A percentile compares a stretch with the other conserved stretches of the same genome.
Evolutionary conservation across 169 alveolate genomes (phyloP).

Genomic region (Eimeria mitis): DNA sequence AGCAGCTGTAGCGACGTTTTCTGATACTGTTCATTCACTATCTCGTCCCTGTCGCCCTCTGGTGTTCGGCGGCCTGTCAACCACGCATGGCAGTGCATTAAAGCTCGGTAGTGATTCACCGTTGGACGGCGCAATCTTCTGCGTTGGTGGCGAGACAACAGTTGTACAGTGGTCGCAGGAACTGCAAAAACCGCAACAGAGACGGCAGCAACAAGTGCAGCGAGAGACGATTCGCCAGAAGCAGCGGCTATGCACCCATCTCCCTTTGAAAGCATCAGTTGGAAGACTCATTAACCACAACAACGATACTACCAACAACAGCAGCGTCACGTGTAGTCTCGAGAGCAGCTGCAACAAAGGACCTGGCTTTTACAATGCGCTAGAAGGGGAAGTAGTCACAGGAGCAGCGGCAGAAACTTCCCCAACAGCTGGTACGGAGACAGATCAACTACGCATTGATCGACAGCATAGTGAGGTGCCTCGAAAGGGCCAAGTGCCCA

Average conservation of each 20-base stretch:
- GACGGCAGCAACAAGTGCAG: background rate
- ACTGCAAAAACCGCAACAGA: conserved; percentile 4
- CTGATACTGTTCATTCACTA: background rate
- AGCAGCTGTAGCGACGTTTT: background rate
- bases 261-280: background rate
- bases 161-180: background rate
- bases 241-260: background rate
- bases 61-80: background rate
- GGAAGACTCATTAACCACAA: background rate
- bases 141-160: background rate
- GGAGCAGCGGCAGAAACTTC: background rate
- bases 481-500: background rate
- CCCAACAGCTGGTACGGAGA: background rate
- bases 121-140: background rate
- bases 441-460: background rate
- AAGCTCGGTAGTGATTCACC: background rate
- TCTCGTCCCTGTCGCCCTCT: background rate
- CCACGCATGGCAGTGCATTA: too few species aligned
- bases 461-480: background rate
- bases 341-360: background rate
- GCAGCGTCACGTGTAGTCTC: background rate
- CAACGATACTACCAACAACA: background rate
- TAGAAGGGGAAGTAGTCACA: background rate
- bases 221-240: background rate
- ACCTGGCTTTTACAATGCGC: background rate